Evolutionary conservation across 1,284 basidiomycete genomes (phyloP).

Genomic region (Wolfiporia cocos): DNA sequence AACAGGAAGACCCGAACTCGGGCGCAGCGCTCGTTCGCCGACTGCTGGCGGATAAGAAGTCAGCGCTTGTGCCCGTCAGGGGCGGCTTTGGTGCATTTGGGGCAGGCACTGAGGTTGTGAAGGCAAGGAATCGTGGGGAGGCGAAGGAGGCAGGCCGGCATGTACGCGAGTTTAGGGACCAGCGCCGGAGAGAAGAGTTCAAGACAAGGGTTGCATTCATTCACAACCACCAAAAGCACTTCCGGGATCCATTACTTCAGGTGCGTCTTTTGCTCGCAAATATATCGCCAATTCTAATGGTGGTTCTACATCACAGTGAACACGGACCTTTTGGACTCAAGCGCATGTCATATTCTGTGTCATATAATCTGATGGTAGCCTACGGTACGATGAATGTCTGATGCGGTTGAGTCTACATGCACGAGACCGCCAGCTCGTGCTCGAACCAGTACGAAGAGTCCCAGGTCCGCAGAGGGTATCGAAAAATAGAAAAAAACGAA

Average conservation of each 20-base stretch:
- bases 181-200: conserved; percentile 74
- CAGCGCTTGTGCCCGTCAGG: conserved; percentile 75
- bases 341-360: not conserved
- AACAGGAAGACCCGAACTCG: conserved; percentile 57
- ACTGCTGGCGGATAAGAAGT: conserved; percentile 75
- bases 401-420: no score
- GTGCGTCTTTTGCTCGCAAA: conserved; percentile 7
- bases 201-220: conserved; percentile 76
- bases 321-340: not conserved
- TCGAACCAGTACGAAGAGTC: no score
- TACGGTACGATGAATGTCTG: no score
- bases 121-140: conserved; percentile 92
- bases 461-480: conserved; percentile 31
- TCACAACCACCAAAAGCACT: conserved; percentile 90
- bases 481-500: conserved; percentile 17
- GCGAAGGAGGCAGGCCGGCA: conserved; percentile 90
- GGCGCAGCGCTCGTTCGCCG: conserved; percentile 70
- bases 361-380: no score
- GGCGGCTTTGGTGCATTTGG: conserved; percentile 87
- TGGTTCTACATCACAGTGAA: conserved; percentile 5
- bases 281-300: conserved; percentile 6
- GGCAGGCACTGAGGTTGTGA: conserved; percentile 74
- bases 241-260: conserved; percentile 43
- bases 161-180: conserved; percentile 82
- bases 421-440: no score